phyloP scores from a whole-genome alignment of 2,329 filamentous ascomycete species.

The Neofusicoccum parvum region DNA sequence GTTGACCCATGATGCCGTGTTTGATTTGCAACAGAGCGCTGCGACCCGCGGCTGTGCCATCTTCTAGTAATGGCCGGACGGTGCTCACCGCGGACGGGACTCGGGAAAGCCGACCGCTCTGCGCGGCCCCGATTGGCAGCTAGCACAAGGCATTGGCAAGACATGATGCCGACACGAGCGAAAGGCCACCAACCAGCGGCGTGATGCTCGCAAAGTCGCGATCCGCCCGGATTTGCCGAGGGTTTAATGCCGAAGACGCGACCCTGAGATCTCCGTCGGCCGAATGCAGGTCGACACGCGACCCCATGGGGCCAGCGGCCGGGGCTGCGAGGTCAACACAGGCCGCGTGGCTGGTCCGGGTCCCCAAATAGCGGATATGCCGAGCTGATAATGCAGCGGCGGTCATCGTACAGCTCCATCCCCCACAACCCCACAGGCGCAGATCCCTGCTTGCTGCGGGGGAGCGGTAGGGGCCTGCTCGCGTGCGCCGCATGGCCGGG shows the following conservation, averaged over 20 bases:
- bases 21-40: not conserved
- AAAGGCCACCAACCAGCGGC: conserved; percentile 4
- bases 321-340: not conserved
- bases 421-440: conserved; percentile 4
- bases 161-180: not conserved
- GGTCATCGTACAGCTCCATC: not conserved
- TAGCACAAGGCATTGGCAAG: not conserved
- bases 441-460: conserved; percentile 10
- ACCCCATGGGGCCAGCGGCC: not conserved
- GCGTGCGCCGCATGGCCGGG: not conserved
- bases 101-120: conserved; percentile 1
- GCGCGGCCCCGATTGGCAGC: not conserved
- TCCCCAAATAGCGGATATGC: not conserved
- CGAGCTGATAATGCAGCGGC: not conserved
- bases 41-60: not conserved
- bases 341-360: not conserved
- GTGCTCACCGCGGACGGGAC: not conserved
- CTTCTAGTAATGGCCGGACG: not conserved
- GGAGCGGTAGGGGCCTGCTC: not conserved
- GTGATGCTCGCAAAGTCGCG: not conserved
- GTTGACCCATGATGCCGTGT: conserved; percentile 2
- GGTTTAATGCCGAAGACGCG: not conserved
- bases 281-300: not conserved
- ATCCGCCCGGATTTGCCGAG: not conserved
- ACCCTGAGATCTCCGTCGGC: not conserved